These are phyloP conservation scores for Trametes meyenii DNA, from an alignment of 768 basidiomycete species.

Conservation along the genomic window DNA sequence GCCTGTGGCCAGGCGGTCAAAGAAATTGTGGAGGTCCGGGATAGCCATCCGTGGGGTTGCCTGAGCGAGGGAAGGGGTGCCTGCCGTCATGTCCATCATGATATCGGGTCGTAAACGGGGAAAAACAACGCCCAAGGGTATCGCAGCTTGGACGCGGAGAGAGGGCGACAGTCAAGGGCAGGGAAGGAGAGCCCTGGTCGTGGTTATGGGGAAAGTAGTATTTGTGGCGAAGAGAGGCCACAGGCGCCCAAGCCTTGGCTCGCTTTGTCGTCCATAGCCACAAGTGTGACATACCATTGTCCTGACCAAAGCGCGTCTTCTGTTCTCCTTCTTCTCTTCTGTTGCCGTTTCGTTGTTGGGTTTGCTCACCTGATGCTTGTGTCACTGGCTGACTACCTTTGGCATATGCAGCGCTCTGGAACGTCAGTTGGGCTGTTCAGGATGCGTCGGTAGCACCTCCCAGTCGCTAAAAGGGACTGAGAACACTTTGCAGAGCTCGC, in stretches of 20 bases:
- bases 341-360: neutral
- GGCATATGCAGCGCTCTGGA: neutral
- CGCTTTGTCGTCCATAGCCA: constrained; percentile 10
- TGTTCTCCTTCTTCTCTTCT: neutral
- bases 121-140: neutral
- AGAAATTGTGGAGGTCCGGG: constrained; percentile 16
- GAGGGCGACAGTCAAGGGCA: neutral
- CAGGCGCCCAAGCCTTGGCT: constrained; percentile 1
- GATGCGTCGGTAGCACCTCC: too few relatives aligned
- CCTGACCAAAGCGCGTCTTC: neutral
- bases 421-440: neutral
- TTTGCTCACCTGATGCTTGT: neutral
- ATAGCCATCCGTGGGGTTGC: neutral
- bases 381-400: neutral
- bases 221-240: constrained; percentile 4
- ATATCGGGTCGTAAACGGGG: neutral
- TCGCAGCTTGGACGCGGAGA: neutral
- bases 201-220: constrained; percentile 2
- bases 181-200: constrained; percentile 7
- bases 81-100: constrained; percentile 1
- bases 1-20: constrained; percentile 21
- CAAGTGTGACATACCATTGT: constrained; percentile 13
- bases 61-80: neutral
- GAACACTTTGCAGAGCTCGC: too few relatives aligned
- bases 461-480: too few relatives aligned